Evolutionary conservation across 2,329 filamentous ascomycete species (phyloP).

Genomic region (Colletotrichum karsti): DNA sequence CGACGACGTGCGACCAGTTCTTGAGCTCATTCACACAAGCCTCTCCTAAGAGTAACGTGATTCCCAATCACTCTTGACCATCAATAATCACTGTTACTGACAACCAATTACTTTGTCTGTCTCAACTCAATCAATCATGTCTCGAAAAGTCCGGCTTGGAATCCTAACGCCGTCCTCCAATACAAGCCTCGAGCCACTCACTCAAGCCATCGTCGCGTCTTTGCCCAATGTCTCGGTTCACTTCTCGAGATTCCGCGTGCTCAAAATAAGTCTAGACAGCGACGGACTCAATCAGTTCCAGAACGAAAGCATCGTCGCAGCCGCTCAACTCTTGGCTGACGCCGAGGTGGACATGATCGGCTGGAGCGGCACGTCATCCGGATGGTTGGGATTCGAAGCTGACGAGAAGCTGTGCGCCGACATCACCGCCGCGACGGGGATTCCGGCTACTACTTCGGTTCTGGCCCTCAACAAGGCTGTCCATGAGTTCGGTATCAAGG

Average conservation of each 20-base stretch:
- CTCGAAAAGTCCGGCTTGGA: neutral
- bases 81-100: too few relatives aligned
- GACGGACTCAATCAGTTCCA: neutral
- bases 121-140: too few relatives aligned
- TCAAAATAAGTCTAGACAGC: neutral
- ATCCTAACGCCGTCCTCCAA: neutral
- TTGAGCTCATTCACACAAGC: too few relatives aligned
- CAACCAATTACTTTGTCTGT: too few relatives aligned
- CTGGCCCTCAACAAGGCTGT: slow-evolving; percentile 47
- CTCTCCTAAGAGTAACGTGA: too few relatives aligned
- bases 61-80: too few relatives aligned
- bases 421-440: slow-evolving; percentile 45
- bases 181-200: neutral
- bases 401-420: slow-evolving; percentile 47
- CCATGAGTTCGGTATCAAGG: slow-evolving; percentile 36
- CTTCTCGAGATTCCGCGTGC: neutral
- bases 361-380: slow-evolving; percentile 46
- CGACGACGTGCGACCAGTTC: too few relatives aligned
- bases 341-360: slow-evolving; percentile 47
- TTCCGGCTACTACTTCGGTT: slow-evolving; percentile 49
- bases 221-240: neutral
- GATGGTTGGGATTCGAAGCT: slow-evolving; percentile 49
- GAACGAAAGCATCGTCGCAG: slow-evolving; percentile 36
- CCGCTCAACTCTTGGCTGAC: slow-evolving; percentile 44
- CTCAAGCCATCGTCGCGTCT: neutral